Percentiles rank a stretch among this genome's conserved stretches.
Evolutionary conservation across 257 asterid species (phyloP).

Genomic region (Cinchona pubescens): DNA sequence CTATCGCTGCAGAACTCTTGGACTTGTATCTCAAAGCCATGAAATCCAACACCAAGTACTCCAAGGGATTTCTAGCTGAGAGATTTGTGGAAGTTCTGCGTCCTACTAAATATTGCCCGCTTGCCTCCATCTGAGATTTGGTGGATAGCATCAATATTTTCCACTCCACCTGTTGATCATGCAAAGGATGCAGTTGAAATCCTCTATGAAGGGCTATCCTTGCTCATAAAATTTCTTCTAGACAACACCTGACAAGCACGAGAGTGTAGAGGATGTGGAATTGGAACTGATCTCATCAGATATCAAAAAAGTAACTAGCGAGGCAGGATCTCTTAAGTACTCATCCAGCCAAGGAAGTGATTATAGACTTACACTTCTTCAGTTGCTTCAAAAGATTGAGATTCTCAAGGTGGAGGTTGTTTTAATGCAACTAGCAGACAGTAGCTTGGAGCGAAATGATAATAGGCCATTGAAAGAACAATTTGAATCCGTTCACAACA

Average conservation of each 20-base stretch:
- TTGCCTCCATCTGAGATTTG: too few species aligned
- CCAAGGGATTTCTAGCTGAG: not conserved
- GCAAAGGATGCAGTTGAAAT: not conserved
- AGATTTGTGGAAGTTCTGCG: too few species aligned
- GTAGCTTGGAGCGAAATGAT: too few species aligned
- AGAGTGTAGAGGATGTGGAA: not conserved
- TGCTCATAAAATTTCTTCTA: not conserved
- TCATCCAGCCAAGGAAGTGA: not conserved
- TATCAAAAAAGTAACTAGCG: not conserved
- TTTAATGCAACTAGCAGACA: not conserved
- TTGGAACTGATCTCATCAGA: not conserved
- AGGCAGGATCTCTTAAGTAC: not conserved
- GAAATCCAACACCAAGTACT: not conserved
- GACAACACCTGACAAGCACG: not conserved
- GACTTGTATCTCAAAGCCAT: not conserved
- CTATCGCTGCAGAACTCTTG: not conserved
- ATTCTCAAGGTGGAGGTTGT: not conserved
- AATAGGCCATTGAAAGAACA: not conserved
- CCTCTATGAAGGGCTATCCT: not conserved
- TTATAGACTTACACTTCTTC: not conserved
- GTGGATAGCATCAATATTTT: too few species aligned
- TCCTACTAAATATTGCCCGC: too few species aligned
- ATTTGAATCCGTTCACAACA: not conserved
- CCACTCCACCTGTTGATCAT: too few species aligned
- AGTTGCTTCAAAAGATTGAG: constrained; percentile 4